Conservation (phyloP, 75 land plant genomes). For the Cunninghamia lanceolata region DNA sequence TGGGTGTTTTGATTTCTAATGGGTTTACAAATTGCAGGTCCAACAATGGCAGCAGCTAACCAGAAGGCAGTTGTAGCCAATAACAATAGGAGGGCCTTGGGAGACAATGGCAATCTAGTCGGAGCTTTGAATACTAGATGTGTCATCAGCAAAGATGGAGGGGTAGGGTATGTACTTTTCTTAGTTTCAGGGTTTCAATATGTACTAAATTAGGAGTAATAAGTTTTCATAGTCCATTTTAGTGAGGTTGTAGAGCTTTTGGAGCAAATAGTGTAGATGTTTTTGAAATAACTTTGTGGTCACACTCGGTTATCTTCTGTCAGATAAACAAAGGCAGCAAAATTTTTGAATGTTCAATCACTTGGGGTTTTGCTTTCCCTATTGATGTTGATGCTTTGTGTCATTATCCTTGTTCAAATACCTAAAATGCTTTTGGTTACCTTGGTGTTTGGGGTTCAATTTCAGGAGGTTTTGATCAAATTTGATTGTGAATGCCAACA, state of each 20-base stretch:
- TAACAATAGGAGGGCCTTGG: slow-evolving; percentile 55
- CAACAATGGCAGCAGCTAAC: slow-evolving; percentile 10
- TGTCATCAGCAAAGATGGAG: slow-evolving; percentile 35
- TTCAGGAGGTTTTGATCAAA: slow-evolving; percentile 56
- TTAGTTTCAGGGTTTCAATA: neutral
- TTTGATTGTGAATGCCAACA: slow-evolving; percentile 42
- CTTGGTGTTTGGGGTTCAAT: neutral
- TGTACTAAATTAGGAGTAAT: no score
- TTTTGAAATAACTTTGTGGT: no score
- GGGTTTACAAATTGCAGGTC: neutral
- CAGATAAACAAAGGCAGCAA: no score
- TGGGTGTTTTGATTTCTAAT: neutral
- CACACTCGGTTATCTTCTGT: no score
- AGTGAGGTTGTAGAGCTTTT: neutral
- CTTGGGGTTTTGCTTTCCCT: neutral
- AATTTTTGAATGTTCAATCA: neutral
- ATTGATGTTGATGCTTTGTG: neutral
- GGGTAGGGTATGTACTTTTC: neutral
- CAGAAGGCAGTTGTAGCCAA: slow-evolving; percentile 26
- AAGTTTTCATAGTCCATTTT: neutral
- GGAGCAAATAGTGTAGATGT: no score
- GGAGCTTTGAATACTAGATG: slow-evolving; percentile 33
- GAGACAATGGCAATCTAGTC: slow-evolving; percentile 79
- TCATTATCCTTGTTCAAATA: neutral
- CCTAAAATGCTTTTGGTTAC: neutral